These are phyloP conservation scores for Arthrocladium fulminans DNA, from an alignment of 2,329 filamentous ascomycete species.

Conservation along the genomic window DNA sequence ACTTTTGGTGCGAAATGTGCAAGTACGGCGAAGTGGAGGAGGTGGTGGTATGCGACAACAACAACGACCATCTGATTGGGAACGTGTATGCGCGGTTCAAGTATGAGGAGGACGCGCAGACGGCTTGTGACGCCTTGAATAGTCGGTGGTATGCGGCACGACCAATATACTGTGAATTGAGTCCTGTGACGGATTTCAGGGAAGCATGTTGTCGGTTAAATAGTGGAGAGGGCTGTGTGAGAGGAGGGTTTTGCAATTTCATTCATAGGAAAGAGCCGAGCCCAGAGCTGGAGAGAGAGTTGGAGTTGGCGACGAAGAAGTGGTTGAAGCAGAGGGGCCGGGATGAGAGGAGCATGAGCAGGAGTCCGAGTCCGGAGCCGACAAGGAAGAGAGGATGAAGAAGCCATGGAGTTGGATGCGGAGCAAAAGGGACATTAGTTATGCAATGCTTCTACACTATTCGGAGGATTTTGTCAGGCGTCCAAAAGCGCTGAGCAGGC, in stretches of 20 bases:
- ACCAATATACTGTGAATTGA: slow-evolving; percentile 96
- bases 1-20: slow-evolving; percentile 99
- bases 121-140: slow-evolving; percentile 89
- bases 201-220: slow-evolving; percentile 96
- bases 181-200: slow-evolving; percentile 92
- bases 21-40: slow-evolving; percentile 97
- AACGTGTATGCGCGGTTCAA: slow-evolving; percentile 99
- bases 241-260: slow-evolving; percentile 98
- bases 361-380: slow-evolving; percentile 81
- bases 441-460: no score
- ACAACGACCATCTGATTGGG: slow-evolving; percentile 97
- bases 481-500: no score
- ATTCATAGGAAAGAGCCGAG: slow-evolving; percentile 95
- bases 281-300: slow-evolving; percentile 76
- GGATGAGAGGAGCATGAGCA: slow-evolving; percentile 70
- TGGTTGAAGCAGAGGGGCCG: slow-evolving; percentile 79
- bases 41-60: slow-evolving; percentile 97
- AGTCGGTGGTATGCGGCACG: slow-evolving; percentile 92
- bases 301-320: slow-evolving; percentile 87
- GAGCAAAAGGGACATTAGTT: no score
- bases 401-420: no score
- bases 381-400: slow-evolving; percentile 50
- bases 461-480: no score
- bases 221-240: slow-evolving; percentile 85
- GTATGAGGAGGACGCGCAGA: slow-evolving; percentile 93